Evolutionary conservation across 768 basidiomycete genomes (phyloP).

Genomic region (Rhodocollybia butyracea): DNA sequence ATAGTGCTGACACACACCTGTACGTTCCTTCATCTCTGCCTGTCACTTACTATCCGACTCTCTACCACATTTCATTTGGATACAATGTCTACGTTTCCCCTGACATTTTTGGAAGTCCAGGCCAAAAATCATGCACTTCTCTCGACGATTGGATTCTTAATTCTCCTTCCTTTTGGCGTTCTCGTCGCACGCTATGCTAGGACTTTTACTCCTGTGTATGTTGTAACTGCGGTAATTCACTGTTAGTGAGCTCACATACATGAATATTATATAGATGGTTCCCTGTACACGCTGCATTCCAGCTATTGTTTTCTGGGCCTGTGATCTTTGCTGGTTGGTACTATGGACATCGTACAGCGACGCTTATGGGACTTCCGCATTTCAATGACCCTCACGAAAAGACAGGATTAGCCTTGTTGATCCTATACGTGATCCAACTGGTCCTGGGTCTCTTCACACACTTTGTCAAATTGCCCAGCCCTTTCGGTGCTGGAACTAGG

Average conservation of each 20-base stretch:
- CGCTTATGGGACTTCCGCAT: constrained; percentile 25
- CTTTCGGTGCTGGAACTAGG: constrained; percentile 34
- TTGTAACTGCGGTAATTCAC: not conserved
- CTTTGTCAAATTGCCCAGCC: constrained; percentile 41
- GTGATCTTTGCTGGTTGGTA: constrained; percentile 51
- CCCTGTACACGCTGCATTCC: constrained; percentile 45
- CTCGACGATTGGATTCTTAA: constrained; percentile 48
- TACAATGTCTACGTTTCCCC: constrained; percentile 12
- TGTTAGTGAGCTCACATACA: not conserved
- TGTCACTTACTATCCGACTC: not conserved
- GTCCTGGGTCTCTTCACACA: constrained; percentile 49
- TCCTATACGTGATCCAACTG: constrained; percentile 51
- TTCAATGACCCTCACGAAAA: constrained; percentile 47
- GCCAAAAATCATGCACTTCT: constrained; percentile 50
- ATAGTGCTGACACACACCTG: not conserved
- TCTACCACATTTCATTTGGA: not conserved
- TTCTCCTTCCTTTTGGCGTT: constrained; percentile 57
- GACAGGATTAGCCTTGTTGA: constrained; percentile 48
- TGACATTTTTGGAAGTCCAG: constrained; percentile 28
- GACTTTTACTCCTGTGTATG: constrained; percentile 45
- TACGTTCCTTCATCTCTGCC: not conserved
- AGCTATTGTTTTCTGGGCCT: constrained; percentile 48
- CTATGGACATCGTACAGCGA: constrained; percentile 31
- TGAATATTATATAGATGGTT: constrained; percentile 39
- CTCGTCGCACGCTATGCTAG: constrained; percentile 53